Base-by-base conservation (phyloP, 306 rosid species). In the Begonia peltatifolia region DNA sequence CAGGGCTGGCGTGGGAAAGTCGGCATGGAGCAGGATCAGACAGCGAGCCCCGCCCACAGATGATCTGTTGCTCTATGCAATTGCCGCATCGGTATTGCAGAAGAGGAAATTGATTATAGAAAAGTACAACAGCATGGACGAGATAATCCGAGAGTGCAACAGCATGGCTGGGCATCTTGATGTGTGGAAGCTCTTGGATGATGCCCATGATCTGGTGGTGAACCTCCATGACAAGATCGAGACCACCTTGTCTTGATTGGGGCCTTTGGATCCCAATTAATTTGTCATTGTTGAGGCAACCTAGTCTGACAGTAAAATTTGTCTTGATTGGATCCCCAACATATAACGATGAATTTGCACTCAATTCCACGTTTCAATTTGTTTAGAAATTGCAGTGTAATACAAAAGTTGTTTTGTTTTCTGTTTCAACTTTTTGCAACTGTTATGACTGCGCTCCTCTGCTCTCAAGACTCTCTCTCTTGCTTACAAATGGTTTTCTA, bases 121-220 rank as follows among this genome's bases (percentile, higher is more conserved):
- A 65, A 86, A 71, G 76, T 92, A 92, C 53, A 77, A 93, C 82
- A 86, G 99, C 87, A 92, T 92, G 99, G 99, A 92, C 9, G 99
- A 92, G 70, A 92, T 92, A 66, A 64, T 92, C 15, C 81, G 94
- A 81, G 99, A 92, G 67, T 92, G 99, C 63, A 92, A 92, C 60
- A 79, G 96, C 77, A 92, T 92, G 96, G 71, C 99, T 0, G 99
- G 99, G 56, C 94, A 79, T 35, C 93, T 92, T 14, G 94, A 92
- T 73, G 79, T 92, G 64, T 92, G 99, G 99, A 92, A 92, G 62
- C 88, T 92, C 54, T 77, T 92, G 36, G 99, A 92, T 58, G 99
- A 83, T 77, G 99, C 99, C 13, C 99, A 92, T 60, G 72, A 71
- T 69, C 72, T 92, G 79, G 99, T 92, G 69, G 94, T 92, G 66